A percentile compares a stretch with the other conserved stretches of the same genome.
Conservation (phyloP, 495 filamentous ascomycete species). For the Apiosordaria backusii region DNA sequence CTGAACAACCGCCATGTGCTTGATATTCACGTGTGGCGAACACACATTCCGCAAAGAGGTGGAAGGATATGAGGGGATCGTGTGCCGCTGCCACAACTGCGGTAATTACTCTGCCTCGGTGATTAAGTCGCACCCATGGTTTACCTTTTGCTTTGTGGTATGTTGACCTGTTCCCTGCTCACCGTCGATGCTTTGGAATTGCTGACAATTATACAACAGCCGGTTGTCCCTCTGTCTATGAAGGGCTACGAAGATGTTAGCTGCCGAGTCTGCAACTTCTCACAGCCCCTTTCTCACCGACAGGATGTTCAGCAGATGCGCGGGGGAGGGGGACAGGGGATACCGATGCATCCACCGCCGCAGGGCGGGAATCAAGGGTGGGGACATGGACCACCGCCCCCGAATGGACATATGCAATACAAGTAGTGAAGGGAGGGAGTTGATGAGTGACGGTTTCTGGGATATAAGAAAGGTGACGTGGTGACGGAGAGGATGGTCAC, state of each 20-base stretch:
- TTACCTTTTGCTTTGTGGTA: slow-evolving; percentile 57
- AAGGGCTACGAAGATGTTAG: slow-evolving; percentile 53
- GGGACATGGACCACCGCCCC: slow-evolving; percentile 26
- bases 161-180: slow-evolving; percentile 20
- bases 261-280: slow-evolving; percentile 54
- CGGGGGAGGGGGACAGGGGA: slow-evolving; percentile 37
- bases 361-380: slow-evolving; percentile 26
- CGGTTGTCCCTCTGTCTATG: slow-evolving; percentile 53
- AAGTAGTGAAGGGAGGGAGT: slow-evolving; percentile 10
- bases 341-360: slow-evolving; percentile 44
- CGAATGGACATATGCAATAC: slow-evolving; percentile 39
- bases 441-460: background rate
- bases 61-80: slow-evolving; percentile 50
- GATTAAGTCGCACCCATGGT: slow-evolving; percentile 54
- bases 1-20: slow-evolving; percentile 41
- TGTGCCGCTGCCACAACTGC: slow-evolving; percentile 56
- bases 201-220: slow-evolving; percentile 26
- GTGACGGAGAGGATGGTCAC: background rate
- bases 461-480: background rate
- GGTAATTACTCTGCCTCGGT: slow-evolving; percentile 51
- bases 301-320: slow-evolving; percentile 48
- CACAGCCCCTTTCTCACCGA: slow-evolving; percentile 52
- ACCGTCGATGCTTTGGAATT: background rate
- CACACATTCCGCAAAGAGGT: slow-evolving; percentile 54
- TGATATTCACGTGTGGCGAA: slow-evolving; percentile 57